Evolutionary conservation across 2,329 filamentous ascomycete species (phyloP), one percentile per base, ranked within the genome.

Genomic region (Trichoderma sp.): DNA sequence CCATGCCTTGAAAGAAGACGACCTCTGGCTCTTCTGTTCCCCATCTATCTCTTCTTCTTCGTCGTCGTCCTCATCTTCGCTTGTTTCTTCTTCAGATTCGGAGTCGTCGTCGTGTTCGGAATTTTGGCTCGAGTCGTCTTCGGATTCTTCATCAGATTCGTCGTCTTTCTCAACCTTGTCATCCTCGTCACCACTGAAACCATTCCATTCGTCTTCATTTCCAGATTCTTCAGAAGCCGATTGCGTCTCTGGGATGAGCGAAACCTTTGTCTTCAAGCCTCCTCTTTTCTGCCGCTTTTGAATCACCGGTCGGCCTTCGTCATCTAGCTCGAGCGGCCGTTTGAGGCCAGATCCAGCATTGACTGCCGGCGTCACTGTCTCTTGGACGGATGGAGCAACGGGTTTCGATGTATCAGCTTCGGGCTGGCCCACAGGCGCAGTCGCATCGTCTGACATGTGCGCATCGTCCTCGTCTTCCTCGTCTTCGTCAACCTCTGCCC

Each of bases 1-100:
- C 95, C 95, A 99, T 2, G 90, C 86, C 78, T 98, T 98, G 84
- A 99, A 99, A 0, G 92, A 93, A 2, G 86, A 88, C 7, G 79
- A 77, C 77, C 69, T 80, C 71, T 78, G 76, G 17, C 75, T 73
- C 56, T 76, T 74, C 37, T 70, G 63, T 9, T 71, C 71, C 22
- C 73, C 73, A 10, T 72, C 69, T 2, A 74, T 73, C 2, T 70
- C 72, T 10, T 79, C 76, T 12, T 76, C 74, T 19, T 54, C 52
- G 9, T 32, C 27, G 5, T 34, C 52, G 3, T 54, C 52, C 10
- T 48, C n/a, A n/a, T n/a, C 42, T 2, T 76, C 77, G 4, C 76
- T 76, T 1, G 75, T 76, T 2, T 76, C 76, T 13, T 78, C 76
- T 1, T 78, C 75, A 3, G 76, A 73, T 73, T 67, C 64, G 9